These are phyloP conservation scores for Xanthoparmelia taractica DNA, from an alignment of 495 filamentous ascomycete species.

Conservation along the genomic window DNA sequence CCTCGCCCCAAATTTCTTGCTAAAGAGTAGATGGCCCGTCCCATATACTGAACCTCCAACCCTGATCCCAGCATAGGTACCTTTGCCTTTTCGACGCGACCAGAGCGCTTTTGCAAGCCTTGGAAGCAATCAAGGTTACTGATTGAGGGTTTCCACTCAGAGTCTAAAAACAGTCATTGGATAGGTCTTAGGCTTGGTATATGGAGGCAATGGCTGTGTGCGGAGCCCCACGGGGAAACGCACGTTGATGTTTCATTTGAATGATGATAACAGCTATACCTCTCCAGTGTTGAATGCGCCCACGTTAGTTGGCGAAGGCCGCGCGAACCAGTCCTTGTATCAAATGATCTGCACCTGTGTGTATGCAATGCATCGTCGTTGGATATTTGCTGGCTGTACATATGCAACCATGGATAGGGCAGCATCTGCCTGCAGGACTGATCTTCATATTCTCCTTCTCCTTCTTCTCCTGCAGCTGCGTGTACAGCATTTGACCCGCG, in stretches of 20 bases:
- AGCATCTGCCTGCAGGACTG: background rate
- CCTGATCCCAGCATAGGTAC: too few relatives aligned
- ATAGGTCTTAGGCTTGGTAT: background rate
- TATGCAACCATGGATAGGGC: background rate
- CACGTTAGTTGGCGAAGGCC: too few relatives aligned
- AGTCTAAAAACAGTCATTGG: background rate
- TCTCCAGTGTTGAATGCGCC: background rate
- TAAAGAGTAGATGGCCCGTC: background rate
- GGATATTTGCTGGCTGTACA: background rate
- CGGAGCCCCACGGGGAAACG: background rate
- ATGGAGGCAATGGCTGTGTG: background rate
- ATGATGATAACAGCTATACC: background rate
- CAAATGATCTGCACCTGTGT: background rate
- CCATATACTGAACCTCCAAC: too few relatives aligned
- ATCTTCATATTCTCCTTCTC: too few relatives aligned
- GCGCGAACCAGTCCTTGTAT: too few relatives aligned
- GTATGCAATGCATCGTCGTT: background rate
- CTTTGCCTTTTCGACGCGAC: too few relatives aligned
- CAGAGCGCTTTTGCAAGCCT: too few relatives aligned
- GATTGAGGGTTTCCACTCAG: background rate
- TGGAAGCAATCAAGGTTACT: too few relatives aligned
- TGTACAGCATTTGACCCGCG: background rate
- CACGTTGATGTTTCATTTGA: background rate
- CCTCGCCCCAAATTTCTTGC: background rate
- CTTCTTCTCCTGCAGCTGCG: background rate